Conservation (phyloP, 2,329 filamentous ascomycete species). For the Emmonsiellopsis sp. region DNA sequence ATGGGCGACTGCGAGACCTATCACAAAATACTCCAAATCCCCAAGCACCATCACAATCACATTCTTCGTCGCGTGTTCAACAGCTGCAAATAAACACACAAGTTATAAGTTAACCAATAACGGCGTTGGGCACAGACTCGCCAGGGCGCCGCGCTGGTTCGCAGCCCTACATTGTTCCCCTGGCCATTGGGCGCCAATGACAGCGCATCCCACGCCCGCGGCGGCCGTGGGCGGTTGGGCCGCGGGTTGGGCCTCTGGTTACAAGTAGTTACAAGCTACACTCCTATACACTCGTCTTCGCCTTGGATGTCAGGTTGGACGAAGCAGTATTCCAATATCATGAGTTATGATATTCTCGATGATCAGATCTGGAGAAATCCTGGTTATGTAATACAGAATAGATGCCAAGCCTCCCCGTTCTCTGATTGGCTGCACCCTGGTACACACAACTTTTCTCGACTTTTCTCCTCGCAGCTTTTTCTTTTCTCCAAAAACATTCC, state of each 20-base stretch:
- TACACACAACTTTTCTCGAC: not conserved
- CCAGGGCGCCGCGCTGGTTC: constrained; percentile 3
- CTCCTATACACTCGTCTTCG: not conserved
- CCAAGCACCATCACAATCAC: too few species aligned
- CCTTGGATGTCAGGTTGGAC: not conserved
- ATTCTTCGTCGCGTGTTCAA: not conserved
- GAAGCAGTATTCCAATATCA: too few species aligned
- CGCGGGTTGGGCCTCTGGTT: not conserved
- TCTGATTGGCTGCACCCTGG: not conserved
- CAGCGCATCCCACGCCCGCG: not conserved
- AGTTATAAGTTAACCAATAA: not conserved
- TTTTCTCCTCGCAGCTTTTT: not conserved
- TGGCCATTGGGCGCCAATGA: constrained; percentile 6
- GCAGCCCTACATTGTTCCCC: constrained; percentile 1
- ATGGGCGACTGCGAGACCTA: too few species aligned
- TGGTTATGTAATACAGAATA: not conserved
- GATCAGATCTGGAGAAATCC: not conserved
- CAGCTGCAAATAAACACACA: too few species aligned
- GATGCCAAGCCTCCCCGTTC: not conserved
- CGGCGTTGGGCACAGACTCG: not conserved
- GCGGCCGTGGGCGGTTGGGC: not conserved
- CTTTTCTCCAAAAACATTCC: too few species aligned
- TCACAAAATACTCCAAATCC: too few species aligned
- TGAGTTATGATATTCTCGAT: not conserved
- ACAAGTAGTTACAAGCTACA: not conserved